Conservation (phyloP, 495 filamentous ascomycete species). For the Penicillium canariense region DNA sequence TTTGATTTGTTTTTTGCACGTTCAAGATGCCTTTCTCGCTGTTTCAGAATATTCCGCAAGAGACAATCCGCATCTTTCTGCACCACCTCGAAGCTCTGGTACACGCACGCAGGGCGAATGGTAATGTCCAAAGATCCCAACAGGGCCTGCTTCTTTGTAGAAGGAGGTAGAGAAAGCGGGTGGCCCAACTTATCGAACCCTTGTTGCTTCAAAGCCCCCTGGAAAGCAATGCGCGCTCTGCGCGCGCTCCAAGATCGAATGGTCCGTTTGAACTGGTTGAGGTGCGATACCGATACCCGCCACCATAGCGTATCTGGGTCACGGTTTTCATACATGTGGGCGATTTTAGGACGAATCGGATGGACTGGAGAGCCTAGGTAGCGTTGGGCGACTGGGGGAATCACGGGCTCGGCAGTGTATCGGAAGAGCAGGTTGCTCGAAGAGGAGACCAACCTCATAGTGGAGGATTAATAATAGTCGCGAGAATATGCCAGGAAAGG, state of each 20-base stretch:
- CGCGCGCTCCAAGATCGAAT: conserved; percentile 53
- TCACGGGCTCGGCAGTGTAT: conserved; percentile 22
- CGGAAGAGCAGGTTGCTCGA: conserved; percentile 23
- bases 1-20: not conserved
- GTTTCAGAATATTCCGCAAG: conserved; percentile 12
- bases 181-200: conserved; percentile 58
- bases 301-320: conserved; percentile 51
- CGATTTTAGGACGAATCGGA: conserved; percentile 40
- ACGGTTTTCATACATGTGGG: conserved; percentile 31
- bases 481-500: not conserved
- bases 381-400: conserved; percentile 32
- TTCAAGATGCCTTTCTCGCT: not conserved
- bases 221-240: conserved; percentile 53
- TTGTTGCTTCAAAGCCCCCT: conserved; percentile 49
- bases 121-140: conserved; percentile 32
- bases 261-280: conserved; percentile 38
- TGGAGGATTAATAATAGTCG: conserved; percentile 1
- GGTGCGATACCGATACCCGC: conserved; percentile 27
- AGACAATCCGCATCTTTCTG: conserved; percentile 27
- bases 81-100: conserved; percentile 19
- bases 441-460: conserved; percentile 18
- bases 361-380: conserved; percentile 26
- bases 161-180: conserved; percentile 10
- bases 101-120: conserved; percentile 10
- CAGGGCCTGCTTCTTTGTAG: conserved; percentile 6